Base-by-base conservation (phyloP, 2,329 filamentous ascomycete genomes). In the Ascomycota sp. region DNA sequence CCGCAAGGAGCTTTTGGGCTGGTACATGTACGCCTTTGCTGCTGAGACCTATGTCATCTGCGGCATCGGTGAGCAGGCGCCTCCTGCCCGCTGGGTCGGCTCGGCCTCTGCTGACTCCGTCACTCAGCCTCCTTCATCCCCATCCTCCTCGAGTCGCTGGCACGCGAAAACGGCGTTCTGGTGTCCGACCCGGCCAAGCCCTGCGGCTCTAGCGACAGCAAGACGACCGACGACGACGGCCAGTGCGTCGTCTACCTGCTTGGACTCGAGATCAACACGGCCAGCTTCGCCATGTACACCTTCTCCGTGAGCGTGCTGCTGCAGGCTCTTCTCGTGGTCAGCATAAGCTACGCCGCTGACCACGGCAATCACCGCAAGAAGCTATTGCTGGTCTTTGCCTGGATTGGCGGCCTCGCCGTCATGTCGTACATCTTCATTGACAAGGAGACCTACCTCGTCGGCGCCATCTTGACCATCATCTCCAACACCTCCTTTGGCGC, bases 271-370 rank as follows among this genome's bases (percentile, higher is more conserved):
- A 75, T 98, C 55, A 95, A 95, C 52, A 94, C 86, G 1, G 85
- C 86, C 23, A 91, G 80, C 51, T 94, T 95, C 51, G 86, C 83
- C 48, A 92, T 95, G 82, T 95, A 95, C 55, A 94, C 83, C 2
- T 98, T 98, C 53, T 92, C 83, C 33, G 61, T 91, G 44, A 91
- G 81, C 47, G 89, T 98, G 2, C 53, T 94, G 13, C 52, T 94
- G 8, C 89, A 98, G 50, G 79, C 85, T 2, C 54, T 95, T 20
- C 57, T 95, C 20, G 91, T 98, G 26, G 82, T 98, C 38, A 92
- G 83, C 45, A 93, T 98, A 62, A 93, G 83, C 45, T 89, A 81
- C 32, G 85, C 86, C 7, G 89, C 89, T 33, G 89, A 98, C 50
- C 86, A 95, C 52, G 89, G 89, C 37, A 76, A 69, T 40, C 89